Evolutionary conservation across 139 green algal genomes (phyloP).

Genomic region (Pleodorina starrii): DNA sequence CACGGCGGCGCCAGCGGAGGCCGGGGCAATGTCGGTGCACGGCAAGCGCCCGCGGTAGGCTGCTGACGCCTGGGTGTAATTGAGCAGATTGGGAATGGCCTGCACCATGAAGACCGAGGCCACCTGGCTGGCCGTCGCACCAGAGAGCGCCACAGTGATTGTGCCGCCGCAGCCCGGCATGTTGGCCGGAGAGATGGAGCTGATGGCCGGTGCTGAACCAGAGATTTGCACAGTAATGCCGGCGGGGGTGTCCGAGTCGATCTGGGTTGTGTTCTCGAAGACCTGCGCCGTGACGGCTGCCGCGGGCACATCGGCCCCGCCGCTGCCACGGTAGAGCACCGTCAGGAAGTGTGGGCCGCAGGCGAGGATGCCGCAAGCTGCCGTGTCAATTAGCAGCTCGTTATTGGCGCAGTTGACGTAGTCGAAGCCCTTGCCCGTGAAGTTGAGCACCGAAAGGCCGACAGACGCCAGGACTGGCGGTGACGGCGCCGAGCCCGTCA

Average conservation of each 20-base stretch:
- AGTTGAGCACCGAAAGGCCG: conserved; percentile 5
- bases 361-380: not conserved
- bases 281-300: conserved; percentile 4
- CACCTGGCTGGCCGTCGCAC: not conserved
- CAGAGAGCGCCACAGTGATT: conserved; percentile 1
- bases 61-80: not conserved
- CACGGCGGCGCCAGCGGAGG: not conserved
- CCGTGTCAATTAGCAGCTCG: conserved; percentile 18
- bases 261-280: not conserved
- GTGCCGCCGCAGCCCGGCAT: conserved; percentile 31
- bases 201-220: not conserved
- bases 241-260: conserved; percentile 15
- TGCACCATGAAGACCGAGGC: not conserved
- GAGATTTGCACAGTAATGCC: not conserved
- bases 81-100: not conserved
- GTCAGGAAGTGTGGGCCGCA: not conserved
- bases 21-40: not conserved
- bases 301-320: not conserved
- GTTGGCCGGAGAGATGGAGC: not conserved
- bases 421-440: conserved; percentile 57
- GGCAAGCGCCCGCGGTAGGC: not conserved
- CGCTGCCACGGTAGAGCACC: conserved; percentile 10
- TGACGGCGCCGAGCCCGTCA: not conserved
- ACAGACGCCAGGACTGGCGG: not conserved
- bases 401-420: conserved; percentile 34